A percentile compares a stretch with the other conserved stretches of the same genome.
phyloP scores from a whole-genome alignment of 129 eudicot genomes.

The Chrysanthemum seticuspe region DNA sequence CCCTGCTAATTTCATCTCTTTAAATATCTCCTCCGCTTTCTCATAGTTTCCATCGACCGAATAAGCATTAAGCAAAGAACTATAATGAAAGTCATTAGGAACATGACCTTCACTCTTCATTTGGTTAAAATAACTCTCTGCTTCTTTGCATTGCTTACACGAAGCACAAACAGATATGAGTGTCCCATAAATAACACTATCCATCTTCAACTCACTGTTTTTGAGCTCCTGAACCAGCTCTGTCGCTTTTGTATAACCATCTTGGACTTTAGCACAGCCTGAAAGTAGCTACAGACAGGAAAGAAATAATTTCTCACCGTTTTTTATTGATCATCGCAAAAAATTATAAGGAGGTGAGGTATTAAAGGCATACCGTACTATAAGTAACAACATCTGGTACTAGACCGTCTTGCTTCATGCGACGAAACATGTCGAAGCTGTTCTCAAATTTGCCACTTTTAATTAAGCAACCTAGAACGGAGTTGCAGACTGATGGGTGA shows the following conservation, averaged over 20 bases:
- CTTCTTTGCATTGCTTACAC: slow-evolving; percentile 64
- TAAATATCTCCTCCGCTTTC: slow-evolving; percentile 69
- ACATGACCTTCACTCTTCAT: slow-evolving; percentile 86
- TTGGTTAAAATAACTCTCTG: slow-evolving; percentile 64
- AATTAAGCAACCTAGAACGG: slow-evolving; percentile 67
- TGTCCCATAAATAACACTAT: slow-evolving; percentile 65
- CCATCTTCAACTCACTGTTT: slow-evolving; percentile 62
- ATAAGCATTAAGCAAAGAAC: slow-evolving; percentile 89
- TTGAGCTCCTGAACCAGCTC: slow-evolving; percentile 72
- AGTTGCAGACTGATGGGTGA: slow-evolving; percentile 75
- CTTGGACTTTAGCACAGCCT: slow-evolving; percentile 69
- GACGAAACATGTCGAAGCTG: slow-evolving; percentile 64
- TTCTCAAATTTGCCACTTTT: slow-evolving; percentile 59
- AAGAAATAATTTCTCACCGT: neutral
- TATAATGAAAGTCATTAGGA: slow-evolving; percentile 80
- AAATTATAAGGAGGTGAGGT: neutral
- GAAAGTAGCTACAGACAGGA: slow-evolving; percentile 56
- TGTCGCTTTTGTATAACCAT: slow-evolving; percentile 72
- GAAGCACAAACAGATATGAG: slow-evolving; percentile 85
- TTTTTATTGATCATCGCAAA: neutral
- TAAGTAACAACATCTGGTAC: slow-evolving; percentile 79
- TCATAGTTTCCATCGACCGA: slow-evolving; percentile 63
- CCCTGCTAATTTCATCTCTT: slow-evolving; percentile 77
- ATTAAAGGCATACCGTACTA: slow-evolving; percentile 58
- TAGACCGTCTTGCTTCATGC: slow-evolving; percentile 77